Evolutionary conservation across 306 rosid genomes (phyloP).

Genomic region (Acmispon strigosus): DNA sequence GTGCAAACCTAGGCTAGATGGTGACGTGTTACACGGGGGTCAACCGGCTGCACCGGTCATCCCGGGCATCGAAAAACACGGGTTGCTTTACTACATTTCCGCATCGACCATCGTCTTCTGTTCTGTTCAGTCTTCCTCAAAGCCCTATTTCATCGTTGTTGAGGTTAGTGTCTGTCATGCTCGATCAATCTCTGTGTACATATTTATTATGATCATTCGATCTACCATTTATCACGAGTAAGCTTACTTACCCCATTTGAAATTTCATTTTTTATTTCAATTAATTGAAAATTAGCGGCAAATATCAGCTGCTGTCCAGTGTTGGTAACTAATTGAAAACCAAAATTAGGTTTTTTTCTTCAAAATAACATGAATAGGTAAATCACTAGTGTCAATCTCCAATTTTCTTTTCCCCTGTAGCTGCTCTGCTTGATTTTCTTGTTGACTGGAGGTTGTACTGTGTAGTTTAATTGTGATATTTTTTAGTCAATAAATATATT

Average conservation of each 20-base stretch:
- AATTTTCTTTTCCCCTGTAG: background rate
- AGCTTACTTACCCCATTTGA: background rate
- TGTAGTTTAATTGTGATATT: background rate
- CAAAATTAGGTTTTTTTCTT: background rate
- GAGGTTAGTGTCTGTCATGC: background rate
- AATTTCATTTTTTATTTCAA: background rate
- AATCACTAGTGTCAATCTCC: background rate
- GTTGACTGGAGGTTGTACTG: background rate
- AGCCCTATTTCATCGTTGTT: background rate
- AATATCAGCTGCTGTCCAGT: too few species aligned
- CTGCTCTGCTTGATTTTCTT: background rate
- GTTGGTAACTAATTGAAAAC: background rate
- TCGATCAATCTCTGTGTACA: background rate
- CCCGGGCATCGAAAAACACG: conserved; percentile 14
- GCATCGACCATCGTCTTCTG: background rate
- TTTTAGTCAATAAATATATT: background rate
- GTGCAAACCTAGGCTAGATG: background rate
- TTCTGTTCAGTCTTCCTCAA: background rate
- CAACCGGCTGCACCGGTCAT: conserved; percentile 33
- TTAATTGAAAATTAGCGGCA: background rate
- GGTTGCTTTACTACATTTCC: background rate
- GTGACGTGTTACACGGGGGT: background rate
- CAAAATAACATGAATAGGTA: background rate
- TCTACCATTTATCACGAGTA: background rate
- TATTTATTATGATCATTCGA: background rate